phyloP scores from a whole-genome alignment of 78 protist species.

The Dictyostelium brefeldianum region DNA sequence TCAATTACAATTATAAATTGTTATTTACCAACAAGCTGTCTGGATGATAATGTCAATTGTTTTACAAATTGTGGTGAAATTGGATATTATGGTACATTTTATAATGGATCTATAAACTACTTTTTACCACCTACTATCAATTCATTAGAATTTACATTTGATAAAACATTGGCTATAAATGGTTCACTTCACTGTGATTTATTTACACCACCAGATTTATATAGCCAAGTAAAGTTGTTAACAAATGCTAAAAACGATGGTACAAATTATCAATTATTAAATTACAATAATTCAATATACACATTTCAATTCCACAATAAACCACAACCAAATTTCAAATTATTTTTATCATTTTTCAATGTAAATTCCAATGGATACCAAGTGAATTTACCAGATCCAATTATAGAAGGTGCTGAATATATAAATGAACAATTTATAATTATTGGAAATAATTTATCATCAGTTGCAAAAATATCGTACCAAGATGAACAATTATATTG shows the following conservation, averaged over 20 bases:
- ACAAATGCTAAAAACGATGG: background rate
- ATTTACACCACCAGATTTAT: no score
- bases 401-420: background rate
- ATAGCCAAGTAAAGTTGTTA: background rate
- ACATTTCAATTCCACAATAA: background rate
- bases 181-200: no score
- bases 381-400: background rate
- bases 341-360: conserved; percentile 2
- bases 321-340: background rate
- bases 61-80: background rate
- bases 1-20: no score
- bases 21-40: no score
- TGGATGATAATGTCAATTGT: background rate
- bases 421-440: background rate
- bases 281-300: background rate
- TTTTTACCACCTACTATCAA: no score
- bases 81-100: background rate
- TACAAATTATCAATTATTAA: background rate
- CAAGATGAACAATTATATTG: background rate
- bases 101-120: background rate
- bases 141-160: no score
- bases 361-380: background rate
- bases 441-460: background rate
- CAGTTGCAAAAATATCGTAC: background rate
- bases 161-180: no score